Evolutionary conservation across 768 basidiomycete genomes (phyloP).

Genomic region (Mycena haematopus): DNA sequence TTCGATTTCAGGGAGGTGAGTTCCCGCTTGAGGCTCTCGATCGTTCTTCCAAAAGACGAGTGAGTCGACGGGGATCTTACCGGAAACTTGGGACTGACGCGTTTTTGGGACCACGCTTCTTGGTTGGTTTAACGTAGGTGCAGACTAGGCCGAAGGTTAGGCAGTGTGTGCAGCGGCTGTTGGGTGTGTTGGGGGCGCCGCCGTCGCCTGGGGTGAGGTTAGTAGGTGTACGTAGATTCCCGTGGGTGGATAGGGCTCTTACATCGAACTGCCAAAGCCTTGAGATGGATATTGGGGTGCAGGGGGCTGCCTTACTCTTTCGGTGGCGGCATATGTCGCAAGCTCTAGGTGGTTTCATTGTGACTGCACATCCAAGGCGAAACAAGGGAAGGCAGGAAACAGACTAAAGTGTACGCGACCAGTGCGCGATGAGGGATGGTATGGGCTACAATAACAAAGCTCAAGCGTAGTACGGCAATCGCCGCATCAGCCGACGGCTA

Average conservation of each 20-base stretch:
- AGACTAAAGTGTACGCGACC: too few species aligned
- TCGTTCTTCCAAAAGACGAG: not conserved
- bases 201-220: not conserved
- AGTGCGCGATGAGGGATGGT: too few species aligned
- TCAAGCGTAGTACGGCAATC: too few species aligned
- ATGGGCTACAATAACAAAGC: too few species aligned
- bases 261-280: conserved; percentile 2
- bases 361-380: too few species aligned
- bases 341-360: not conserved
- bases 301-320: not conserved
- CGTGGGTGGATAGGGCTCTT: not conserved
- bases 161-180: not conserved
- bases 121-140: not conserved
- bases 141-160: not conserved
- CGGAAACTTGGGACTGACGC: not conserved
- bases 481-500: too few species aligned
- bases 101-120: conserved; percentile 3
- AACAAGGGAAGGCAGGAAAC: too few species aligned
- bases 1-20: not conserved
- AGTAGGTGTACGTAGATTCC: too few species aligned
- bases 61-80: not conserved
- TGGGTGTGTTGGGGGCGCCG: not conserved
- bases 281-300: too few species aligned
- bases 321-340: not conserved
- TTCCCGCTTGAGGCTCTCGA: not conserved